phyloP scores from a whole-genome alignment of 2,329 filamentous ascomycete genomes.

The Sporothrix inflata region DNA sequence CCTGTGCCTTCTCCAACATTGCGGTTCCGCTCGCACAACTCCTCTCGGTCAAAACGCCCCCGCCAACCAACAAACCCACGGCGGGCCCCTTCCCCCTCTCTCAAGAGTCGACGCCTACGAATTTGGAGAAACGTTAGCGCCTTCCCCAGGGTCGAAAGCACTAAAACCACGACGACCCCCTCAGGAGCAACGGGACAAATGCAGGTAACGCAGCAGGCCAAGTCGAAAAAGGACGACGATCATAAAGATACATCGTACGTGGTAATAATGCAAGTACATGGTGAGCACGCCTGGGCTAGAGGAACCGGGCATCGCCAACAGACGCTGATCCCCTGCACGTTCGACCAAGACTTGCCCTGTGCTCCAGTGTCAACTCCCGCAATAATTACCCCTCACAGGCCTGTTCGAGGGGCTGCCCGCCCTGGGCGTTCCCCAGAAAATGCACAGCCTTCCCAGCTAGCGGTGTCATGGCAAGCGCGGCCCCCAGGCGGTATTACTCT shows the following conservation, averaged over 20 bases:
- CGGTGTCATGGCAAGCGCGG: neutral
- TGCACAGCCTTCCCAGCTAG: neutral
- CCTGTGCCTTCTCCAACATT: conserved; percentile 25
- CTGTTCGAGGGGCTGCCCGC: neutral
- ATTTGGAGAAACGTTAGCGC: neutral
- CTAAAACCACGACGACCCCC: neutral
- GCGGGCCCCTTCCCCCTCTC: neutral
- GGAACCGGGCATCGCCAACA: neutral
- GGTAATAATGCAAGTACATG: too few species aligned
- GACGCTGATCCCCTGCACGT: neutral
- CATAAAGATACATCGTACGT: neutral
- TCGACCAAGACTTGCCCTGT: neutral
- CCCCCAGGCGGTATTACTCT: neutral
- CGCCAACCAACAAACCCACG: conserved; percentile 5
- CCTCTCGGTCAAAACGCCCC: conserved; percentile 5
- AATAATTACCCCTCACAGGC: conserved; percentile 19
- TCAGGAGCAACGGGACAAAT: conserved; percentile 6
- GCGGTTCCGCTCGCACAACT: conserved; percentile 27
- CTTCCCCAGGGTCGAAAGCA: conserved; percentile 4
- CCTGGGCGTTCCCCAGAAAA: neutral
- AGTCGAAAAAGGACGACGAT: conserved; percentile 13
- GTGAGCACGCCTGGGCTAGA: neutral
- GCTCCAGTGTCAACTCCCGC: neutral
- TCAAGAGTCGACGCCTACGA: neutral
- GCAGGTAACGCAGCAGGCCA: neutral